Evolutionary conservation across 2,329 filamentous ascomycete species (phyloP), one percentile per base, ranked within the genome.

Genomic region (Fusarium sp.): DNA sequence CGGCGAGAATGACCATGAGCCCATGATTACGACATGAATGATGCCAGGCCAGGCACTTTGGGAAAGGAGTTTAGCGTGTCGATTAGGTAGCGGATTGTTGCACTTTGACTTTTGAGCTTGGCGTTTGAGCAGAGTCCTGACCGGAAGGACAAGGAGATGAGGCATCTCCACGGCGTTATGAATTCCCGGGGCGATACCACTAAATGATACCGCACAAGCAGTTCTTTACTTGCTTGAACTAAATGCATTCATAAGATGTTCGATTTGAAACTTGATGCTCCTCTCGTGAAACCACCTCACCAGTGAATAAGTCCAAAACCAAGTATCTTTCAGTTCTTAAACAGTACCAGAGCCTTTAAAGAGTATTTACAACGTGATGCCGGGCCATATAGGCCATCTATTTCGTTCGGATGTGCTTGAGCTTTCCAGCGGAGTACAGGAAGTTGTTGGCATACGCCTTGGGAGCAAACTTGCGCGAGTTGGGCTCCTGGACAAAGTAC

Each of bases 401-500:
- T 86, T 96, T 96, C 76, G 94, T 94, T 80, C 92, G 90, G 83
- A 95, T 91, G 80, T 93, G 90, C 89, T 98, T 98, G 83, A 98
- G 87, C 90, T 96, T 97, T 84, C 91, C 92, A 14, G 93, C 87
- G 72, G 92, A 92, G 87, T 97, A 95, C 74, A 95, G 82, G 85
- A 98, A 99, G 87, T 98, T 98, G 85, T 97, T 97, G 71, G 97
- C 96, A 83, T 99, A 99, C 13, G 94, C 80, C 91, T 99, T 99
- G 71, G 95, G 94, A 18, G 91, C 87, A 79, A 98, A 92, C 81
- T 92, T 93, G 81, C 97, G 92, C 84, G 91, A 91, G 81, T 98
- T 97, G 39, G 97, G 96, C 86, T 98, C 97, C 88, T 98, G 97
- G 27, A 99, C 95, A 83, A 97, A 98, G 85, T 98, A 99, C 83